A percentile compares a stretch with the other conserved stretches of the same genome.
Conservation (phyloP, 257 asterid genomes). For the Solanum appendiculatum region DNA sequence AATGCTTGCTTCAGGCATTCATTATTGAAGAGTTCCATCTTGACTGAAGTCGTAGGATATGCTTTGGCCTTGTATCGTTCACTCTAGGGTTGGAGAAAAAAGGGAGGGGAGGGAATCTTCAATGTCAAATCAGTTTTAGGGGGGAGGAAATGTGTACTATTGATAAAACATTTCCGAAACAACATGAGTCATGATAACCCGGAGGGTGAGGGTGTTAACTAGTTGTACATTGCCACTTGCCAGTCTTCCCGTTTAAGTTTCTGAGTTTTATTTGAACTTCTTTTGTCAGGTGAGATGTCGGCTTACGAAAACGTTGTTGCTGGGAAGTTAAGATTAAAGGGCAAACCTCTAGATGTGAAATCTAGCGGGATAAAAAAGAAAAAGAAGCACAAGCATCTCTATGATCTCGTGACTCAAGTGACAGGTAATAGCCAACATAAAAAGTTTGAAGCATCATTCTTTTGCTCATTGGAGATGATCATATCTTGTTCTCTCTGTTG, state of each 20-base stretch:
- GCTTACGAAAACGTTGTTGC: slow-evolving; percentile 28
- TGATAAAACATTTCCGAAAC: neutral
- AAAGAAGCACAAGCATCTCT: slow-evolving; percentile 21
- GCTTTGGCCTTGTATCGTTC: neutral
- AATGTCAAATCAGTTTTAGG: neutral
- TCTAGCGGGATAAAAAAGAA: slow-evolving; percentile 19
- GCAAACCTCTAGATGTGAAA: slow-evolving; percentile 32
- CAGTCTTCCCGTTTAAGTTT: neutral
- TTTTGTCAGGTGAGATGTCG: slow-evolving; percentile 26
- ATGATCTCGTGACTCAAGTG: slow-evolving; percentile 1
- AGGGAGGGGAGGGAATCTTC: neutral
- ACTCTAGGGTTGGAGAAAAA: neutral
- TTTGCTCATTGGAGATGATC: neutral
- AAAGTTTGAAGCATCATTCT: slow-evolving; percentile 12
- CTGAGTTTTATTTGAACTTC: neutral
- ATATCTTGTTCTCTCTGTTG: neutral
- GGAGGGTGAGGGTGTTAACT: neutral
- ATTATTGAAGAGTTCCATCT: neutral
- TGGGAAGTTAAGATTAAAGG: slow-evolving; percentile 39
- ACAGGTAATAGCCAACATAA: slow-evolving; percentile 3
- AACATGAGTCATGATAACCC: neutral
- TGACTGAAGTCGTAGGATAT: neutral
- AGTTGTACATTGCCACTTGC: neutral
- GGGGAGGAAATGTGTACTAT: neutral
- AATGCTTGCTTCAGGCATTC: neutral